Evolutionary conservation across 139 green algal genomes (phyloP), one percentile per base, ranked within the genome.

Genomic region (Chlorella sp.): DNA sequence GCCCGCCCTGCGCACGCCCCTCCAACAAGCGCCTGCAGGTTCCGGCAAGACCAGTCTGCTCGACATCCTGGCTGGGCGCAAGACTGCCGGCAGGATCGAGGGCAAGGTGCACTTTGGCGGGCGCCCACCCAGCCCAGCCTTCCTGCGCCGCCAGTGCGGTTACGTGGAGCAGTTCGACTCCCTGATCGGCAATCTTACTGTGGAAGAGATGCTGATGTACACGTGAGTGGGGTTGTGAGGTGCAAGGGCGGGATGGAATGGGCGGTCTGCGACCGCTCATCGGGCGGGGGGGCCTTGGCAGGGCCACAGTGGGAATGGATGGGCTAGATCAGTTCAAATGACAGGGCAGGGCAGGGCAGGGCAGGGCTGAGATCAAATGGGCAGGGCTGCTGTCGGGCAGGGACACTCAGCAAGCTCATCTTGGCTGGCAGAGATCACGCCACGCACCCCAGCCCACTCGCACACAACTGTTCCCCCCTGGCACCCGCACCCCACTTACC

Each of bases 91-190:
- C 60, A 84, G 87, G 2, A 76, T 91, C 14, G 42, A 91, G 34
- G 96, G 96, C 42, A 87, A 89, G 18, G 86, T 98, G 9, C 39
- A 91, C 53, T 98, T 97, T 91, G 95, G 91, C n/a, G 95, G 94
- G 37, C 90, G 96, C 86, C 89, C 90, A 79, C 94, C 95, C 75
- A 95, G 94, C 0, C 76, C 71, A 2, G 76, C 87, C 36, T 96
- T 97, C 89, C 91, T 98, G 83, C 91, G 95, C n/a, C 91, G 95
- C 39, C 93, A 92, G 85, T 97, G 95, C 1, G 95, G 95, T 42
- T 97, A 97, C 84, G 94, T 97, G 34, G 95, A 97, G 93, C 95
- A 97, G 89, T 95, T 96, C 90, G 81, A 94, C 61, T 90, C 89
- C 12, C 89, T 94, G 81, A 34, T 94, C 24, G 69, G 34, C 53